These are phyloP conservation scores for Fusarium xyrophilum DNA, from an alignment of 2,329 filamentous ascomycete genomes.

Conservation along the genomic window DNA sequence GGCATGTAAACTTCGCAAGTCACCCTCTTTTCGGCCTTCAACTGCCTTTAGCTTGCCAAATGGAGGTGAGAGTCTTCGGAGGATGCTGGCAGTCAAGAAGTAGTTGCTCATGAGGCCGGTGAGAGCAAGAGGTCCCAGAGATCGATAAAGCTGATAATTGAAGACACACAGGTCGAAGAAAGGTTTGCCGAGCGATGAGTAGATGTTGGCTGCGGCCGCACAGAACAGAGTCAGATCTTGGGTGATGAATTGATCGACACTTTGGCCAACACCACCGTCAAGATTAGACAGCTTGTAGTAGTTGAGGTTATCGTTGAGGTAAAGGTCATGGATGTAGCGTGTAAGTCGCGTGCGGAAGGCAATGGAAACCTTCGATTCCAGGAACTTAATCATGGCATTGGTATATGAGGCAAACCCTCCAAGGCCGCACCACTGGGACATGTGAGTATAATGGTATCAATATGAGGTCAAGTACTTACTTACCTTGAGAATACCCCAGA, in stretches of 20 bases:
- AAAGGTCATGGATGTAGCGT: slow-evolving; percentile 95
- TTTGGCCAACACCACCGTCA: slow-evolving; percentile 89
- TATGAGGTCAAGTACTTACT: slow-evolving; percentile 29
- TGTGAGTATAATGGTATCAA: not conserved
- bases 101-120: slow-evolving; percentile 90
- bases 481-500: slow-evolving; percentile 85
- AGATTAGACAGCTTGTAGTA: slow-evolving; percentile 96
- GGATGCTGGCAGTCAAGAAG: slow-evolving; percentile 88
- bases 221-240: slow-evolving; percentile 97
- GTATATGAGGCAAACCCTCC: slow-evolving; percentile 95
- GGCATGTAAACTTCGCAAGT: slow-evolving; percentile 90
- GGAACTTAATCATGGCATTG: slow-evolving; percentile 98
- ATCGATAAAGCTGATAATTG: slow-evolving; percentile 95
- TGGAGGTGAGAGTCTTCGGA: slow-evolving; percentile 87
- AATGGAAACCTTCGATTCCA: slow-evolving; percentile 97
- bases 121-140: slow-evolving; percentile 85
- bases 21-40: slow-evolving; percentile 92
- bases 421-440: slow-evolving; percentile 80
- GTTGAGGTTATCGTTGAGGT: slow-evolving; percentile 91
- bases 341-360: slow-evolving; percentile 95
- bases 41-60: slow-evolving; percentile 98
- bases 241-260: slow-evolving; percentile 96
- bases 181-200: slow-evolving; percentile 96
- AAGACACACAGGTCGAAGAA: slow-evolving; percentile 97
- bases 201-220: slow-evolving; percentile 86